These are phyloP conservation scores for Starmerella asiatica DNA, from an alignment of 805 yeast genomes.

Conservation along the genomic window DNA sequence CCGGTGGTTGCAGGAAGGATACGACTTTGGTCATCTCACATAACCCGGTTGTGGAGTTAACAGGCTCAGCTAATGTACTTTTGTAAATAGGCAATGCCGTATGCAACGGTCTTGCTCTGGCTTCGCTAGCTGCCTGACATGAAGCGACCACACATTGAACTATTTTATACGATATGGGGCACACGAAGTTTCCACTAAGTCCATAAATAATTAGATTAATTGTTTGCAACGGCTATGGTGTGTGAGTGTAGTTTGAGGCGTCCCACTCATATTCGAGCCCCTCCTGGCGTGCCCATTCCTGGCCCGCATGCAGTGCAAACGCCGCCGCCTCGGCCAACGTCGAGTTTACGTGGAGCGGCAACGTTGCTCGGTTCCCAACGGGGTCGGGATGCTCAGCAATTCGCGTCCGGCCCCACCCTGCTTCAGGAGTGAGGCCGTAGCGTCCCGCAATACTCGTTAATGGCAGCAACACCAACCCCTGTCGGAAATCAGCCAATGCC, in stretches of 20 bases:
- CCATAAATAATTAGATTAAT: too few species aligned
- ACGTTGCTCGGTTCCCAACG: slow-evolving; percentile 23
- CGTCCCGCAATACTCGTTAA: slow-evolving; percentile 13
- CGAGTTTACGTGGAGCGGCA: slow-evolving; percentile 30
- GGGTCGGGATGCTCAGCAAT: slow-evolving; percentile 24
- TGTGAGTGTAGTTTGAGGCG: slow-evolving; percentile 1
- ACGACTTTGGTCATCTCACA: too few species aligned
- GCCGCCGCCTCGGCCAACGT: slow-evolving; percentile 32
- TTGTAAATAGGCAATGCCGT: too few species aligned
- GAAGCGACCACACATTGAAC: too few species aligned
- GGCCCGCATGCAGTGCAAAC: slow-evolving; percentile 26
- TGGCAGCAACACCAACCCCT: slow-evolving; percentile 22
- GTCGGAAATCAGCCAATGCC: slow-evolving; percentile 22
- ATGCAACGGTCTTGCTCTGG: too few species aligned
- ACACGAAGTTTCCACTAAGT: too few species aligned
- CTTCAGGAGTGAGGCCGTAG: slow-evolving; percentile 14
- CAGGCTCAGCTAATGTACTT: too few species aligned
- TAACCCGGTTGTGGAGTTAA: too few species aligned
- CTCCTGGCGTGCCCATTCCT: slow-evolving; percentile 28
- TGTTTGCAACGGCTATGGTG: too few species aligned
- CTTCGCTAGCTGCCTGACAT: too few species aligned
- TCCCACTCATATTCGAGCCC: slow-evolving; percentile 25
- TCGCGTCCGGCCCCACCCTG: slow-evolving; percentile 16
- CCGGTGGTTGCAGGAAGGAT: too few species aligned
- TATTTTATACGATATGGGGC: too few species aligned